Evolutionary conservation across 1,139 yeast species (phyloP), one percentile per base, ranked within the genome.

Genomic region (Nakaseomyces uthaithaninus): DNA sequence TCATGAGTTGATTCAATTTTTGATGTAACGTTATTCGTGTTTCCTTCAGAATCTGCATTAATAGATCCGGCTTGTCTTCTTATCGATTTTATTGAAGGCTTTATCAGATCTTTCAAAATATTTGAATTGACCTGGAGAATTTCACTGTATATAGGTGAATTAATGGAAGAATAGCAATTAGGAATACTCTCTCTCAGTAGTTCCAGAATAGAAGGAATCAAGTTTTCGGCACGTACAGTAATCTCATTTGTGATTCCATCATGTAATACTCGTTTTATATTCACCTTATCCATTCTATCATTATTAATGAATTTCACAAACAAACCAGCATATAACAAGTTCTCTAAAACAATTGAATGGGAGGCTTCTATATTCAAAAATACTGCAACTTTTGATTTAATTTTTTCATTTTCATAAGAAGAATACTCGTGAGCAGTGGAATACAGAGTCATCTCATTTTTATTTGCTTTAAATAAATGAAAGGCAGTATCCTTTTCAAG

Each of bases 401-500:
- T 64, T 3, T 62, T 65, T 56, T 89, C 97, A 7, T 62, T 62
- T 10, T 61, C 59, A 53, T 86, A 87, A 2, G 75, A 70, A 1
- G 67, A 60, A 3, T 67, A 52, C 49, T 81, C 93, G 54, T 89
- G 95, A 1, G 95, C 96, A 0, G 94, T 79, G 12, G 83, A 78
- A 58, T 77, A 87, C 1, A 81, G 55, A 4, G 71, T 67, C 18
- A 77, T 57, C n/a, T 67, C 68, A 36, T 67, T 64, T 8, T 54
- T 50, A 7, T 47, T 50, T 35, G 58, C 53, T 50, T 73, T 77
- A 66, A 89, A 89, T 25, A 89, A 64, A 64, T 89, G 96, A 61
- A 89, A 86, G 3, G 95, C 89, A 40, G 86, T 83, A 2, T 79
- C 72, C 54, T 89, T 89, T 56, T 79, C 77, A 42, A 87, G 65